These are phyloP conservation scores for Leucaena leucocephala DNA, from an alignment of 306 rosid genomes.

Conservation along the genomic window DNA sequence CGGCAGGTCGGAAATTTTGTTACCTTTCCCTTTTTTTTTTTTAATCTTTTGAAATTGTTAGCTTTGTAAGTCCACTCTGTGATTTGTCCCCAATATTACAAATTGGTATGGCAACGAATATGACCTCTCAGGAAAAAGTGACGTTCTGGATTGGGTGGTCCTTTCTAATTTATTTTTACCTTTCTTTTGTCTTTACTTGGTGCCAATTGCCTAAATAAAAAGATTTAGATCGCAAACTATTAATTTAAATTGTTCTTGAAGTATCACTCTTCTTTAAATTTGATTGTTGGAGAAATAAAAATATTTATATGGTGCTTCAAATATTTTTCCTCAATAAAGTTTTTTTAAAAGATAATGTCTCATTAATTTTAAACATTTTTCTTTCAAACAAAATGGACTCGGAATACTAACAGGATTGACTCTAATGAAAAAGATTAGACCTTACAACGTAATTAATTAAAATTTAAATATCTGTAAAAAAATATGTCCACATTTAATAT, in stretches of 20 bases:
- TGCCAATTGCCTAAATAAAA: background rate
- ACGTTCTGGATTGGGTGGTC: conserved; percentile 18
- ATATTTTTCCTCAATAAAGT: background rate
- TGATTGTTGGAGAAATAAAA: background rate
- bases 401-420: no score
- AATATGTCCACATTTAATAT: no score
- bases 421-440: no score
- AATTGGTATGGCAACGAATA: background rate
- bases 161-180: background rate
- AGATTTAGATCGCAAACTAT: background rate
- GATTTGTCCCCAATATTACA: background rate
- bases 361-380: background rate
- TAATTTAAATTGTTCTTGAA: background rate
- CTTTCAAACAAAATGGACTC: background rate
- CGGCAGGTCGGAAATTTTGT: conserved; percentile 33
- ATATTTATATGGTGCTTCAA: background rate
- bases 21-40: background rate
- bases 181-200: background rate
- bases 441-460: no score
- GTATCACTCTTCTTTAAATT: background rate
- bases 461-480: no score
- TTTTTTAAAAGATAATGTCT: background rate
- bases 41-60: background rate
- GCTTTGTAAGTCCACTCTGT: background rate
- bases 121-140: conserved; percentile 2